These are phyloP conservation scores for Austroboletus eburneus DNA, from an alignment of 768 basidiomycete genomes.

Conservation along the genomic window DNA sequence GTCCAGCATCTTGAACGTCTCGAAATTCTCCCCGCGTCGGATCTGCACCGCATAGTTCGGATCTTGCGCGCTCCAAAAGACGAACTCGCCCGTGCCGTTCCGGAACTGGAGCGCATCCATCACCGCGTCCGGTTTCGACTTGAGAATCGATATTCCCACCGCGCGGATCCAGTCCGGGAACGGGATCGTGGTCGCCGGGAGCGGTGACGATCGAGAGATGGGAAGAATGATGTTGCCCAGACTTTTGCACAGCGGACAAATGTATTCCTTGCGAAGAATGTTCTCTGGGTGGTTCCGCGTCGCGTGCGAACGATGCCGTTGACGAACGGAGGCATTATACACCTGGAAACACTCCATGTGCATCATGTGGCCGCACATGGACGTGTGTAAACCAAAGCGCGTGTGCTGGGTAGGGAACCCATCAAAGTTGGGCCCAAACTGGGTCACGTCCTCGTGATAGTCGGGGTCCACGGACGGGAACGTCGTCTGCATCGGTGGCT, in stretches of 20 bases:
- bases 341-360: slow-evolving; percentile 92
- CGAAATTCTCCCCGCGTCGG: slow-evolving; percentile 50
- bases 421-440: slow-evolving; percentile 63
- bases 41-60: slow-evolving; percentile 57
- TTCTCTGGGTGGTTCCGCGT: slow-evolving; percentile 93
- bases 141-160: slow-evolving; percentile 84
- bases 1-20: slow-evolving; percentile 78
- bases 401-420: slow-evolving; percentile 68
- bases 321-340: slow-evolving; percentile 81
- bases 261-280: slow-evolving; percentile 90
- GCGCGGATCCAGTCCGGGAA: slow-evolving; percentile 90
- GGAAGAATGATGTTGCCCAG: slow-evolving; percentile 93
- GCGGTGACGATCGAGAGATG: slow-evolving; percentile 50
- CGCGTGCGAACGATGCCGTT: slow-evolving; percentile 82
- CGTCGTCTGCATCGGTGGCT: slow-evolving; percentile 28
- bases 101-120: slow-evolving; percentile 71
- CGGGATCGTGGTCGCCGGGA: slow-evolving; percentile 45
- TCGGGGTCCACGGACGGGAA: slow-evolving; percentile 29
- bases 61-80: slow-evolving; percentile 86
- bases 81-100: slow-evolving; percentile 84
- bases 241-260: slow-evolving; percentile 96
- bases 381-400: slow-evolving; percentile 81
- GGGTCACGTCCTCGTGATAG: slow-evolving; percentile 25
- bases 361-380: slow-evolving; percentile 96
- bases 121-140: slow-evolving; percentile 70